Evolutionary conservation across 495 filamentous ascomycete species (phyloP).

Genomic region (Neurospora discreta): DNA sequence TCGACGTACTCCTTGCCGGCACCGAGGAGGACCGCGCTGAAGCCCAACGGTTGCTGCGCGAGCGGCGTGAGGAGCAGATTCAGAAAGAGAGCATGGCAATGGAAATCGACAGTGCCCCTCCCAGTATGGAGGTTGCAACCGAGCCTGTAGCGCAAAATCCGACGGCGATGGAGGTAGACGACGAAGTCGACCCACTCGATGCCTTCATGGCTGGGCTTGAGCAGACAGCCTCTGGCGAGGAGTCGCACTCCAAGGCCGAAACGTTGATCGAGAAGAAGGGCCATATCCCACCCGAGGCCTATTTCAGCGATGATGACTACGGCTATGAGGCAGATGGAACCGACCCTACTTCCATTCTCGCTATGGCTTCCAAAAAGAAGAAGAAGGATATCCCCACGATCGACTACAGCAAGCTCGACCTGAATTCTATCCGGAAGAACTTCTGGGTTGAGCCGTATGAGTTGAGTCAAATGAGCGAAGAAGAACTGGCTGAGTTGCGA

Average conservation of each 20-base stretch:
- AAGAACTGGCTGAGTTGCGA: slow-evolving; percentile 69
- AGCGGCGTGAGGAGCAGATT: slow-evolving; percentile 38
- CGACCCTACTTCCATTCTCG: slow-evolving; percentile 68
- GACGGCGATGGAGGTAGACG: slow-evolving; percentile 45
- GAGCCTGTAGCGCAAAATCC: background rate
- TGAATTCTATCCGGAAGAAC: slow-evolving; percentile 79
- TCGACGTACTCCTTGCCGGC: slow-evolving; percentile 53
- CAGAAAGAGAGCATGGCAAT: slow-evolving; percentile 39
- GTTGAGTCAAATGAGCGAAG: slow-evolving; percentile 72
- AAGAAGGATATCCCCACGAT: slow-evolving; percentile 89
- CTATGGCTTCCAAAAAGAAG: slow-evolving; percentile 84
- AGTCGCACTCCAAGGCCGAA: background rate
- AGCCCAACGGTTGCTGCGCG: slow-evolving; percentile 62
- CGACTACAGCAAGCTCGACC: slow-evolving; percentile 73
- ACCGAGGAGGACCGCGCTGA: slow-evolving; percentile 83
- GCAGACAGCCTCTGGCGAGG: slow-evolving; percentile 7
- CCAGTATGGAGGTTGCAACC: slow-evolving; percentile 1
- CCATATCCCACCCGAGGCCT: slow-evolving; percentile 60
- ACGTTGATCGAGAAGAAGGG: slow-evolving; percentile 19
- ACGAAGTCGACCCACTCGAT: slow-evolving; percentile 85
- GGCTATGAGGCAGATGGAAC: slow-evolving; percentile 63
- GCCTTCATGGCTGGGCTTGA: slow-evolving; percentile 85
- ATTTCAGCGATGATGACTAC: slow-evolving; percentile 73
- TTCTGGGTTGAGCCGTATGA: slow-evolving; percentile 91
- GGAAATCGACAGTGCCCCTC: slow-evolving; percentile 31